Evolutionary conservation across 257 asterid genomes (phyloP).

Genomic region (Eustoma russellianum): DNA sequence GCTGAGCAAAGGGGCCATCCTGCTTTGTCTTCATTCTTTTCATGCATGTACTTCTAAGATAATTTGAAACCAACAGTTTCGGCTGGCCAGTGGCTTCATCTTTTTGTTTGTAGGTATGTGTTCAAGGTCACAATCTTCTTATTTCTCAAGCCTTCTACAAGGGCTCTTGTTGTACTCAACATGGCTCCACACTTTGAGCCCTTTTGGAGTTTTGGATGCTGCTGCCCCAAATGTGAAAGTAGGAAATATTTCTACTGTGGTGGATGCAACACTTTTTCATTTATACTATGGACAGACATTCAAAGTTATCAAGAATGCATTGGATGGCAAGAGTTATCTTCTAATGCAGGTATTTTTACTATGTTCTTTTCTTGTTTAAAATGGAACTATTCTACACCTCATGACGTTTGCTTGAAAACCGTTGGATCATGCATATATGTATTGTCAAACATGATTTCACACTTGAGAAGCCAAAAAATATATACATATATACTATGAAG

Average conservation of each 20-base stretch:
- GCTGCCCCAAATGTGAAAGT: slow-evolving; percentile 39
- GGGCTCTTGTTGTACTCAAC: slow-evolving; percentile 19
- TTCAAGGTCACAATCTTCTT: slow-evolving; percentile 10
- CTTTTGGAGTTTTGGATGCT: slow-evolving; percentile 16
- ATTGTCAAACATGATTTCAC: no score
- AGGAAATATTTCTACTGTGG: slow-evolving; percentile 64
- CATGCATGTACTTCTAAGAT: slow-evolving; percentile 4
- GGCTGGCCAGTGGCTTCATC: slow-evolving; percentile 1
- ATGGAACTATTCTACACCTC: no score
- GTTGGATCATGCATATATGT: no score
- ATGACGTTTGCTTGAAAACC: no score
- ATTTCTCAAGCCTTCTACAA: slow-evolving; percentile 5
- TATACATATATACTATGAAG: no score
- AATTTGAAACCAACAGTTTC: not conserved
- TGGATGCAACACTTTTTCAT: slow-evolving; percentile 54
- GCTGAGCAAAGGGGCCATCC: not conserved
- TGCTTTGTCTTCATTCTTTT: slow-evolving; percentile 4
- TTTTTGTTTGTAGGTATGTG: slow-evolving; percentile 7
- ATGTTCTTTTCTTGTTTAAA: no score
- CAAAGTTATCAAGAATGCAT: slow-evolving; percentile 85
- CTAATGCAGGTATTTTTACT: slow-evolving; percentile 60
- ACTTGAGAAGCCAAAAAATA: no score
- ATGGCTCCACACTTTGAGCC: slow-evolving; percentile 13
- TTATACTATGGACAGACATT: slow-evolving; percentile 88
- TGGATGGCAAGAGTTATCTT: slow-evolving; percentile 91